Evolutionary conservation across 2,329 filamentous ascomycete genomes (phyloP), one percentile per base, ranked within the genome.

Genomic region (Apiospora kogelbergensis): DNA sequence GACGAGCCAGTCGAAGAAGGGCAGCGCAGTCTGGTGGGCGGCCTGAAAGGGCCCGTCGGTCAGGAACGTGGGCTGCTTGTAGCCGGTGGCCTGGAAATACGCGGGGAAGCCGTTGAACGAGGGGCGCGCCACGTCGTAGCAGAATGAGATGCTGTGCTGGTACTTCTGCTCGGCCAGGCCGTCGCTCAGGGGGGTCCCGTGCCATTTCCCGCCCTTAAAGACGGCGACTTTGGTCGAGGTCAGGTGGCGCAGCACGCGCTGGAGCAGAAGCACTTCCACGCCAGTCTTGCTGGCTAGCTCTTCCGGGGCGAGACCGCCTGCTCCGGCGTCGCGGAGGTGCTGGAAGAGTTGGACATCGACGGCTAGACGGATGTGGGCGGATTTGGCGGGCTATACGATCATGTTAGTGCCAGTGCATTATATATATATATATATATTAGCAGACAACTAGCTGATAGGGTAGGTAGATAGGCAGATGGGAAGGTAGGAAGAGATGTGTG

Each of bases 91-190:
- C 44, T 37, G 41, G 24, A 71, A 67, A 64, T 60, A 72, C 30
- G 48, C 72, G 20, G 71, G 71, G 41, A 73, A 60, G 45, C 53
- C 70, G 33, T 42, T 48, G 60, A 71, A 72, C 64, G 71, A 68
- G 9, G 71, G 69, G 33, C 45, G 67, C 24, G 70, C 69, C 40
- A 73, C 53, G 44, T 72, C 67, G 48, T 68, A 65, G 60, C 71
- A 73, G 68, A 73, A 73, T 15, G n/a, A n/a, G 57, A 83, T 76
- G 71, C 80, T 82, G 66, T 76, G 73, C 72, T 80, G 82, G 72
- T 82, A 82, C 10, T 78, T 77, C 63, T 77, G 77, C 68, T 81
- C 78, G 20, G 80, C 80, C 3, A 80, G 72, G 17, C 80, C 80
- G 41, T 80, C 77, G 71, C 76, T 80, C 46, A 81, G 79, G 13